Percentiles rank a stretch among this genome's conserved stretches.
Conservation (phyloP, 2,329 filamentous ascomycete species). For the Dendrostoma leiphaemia region DNA sequence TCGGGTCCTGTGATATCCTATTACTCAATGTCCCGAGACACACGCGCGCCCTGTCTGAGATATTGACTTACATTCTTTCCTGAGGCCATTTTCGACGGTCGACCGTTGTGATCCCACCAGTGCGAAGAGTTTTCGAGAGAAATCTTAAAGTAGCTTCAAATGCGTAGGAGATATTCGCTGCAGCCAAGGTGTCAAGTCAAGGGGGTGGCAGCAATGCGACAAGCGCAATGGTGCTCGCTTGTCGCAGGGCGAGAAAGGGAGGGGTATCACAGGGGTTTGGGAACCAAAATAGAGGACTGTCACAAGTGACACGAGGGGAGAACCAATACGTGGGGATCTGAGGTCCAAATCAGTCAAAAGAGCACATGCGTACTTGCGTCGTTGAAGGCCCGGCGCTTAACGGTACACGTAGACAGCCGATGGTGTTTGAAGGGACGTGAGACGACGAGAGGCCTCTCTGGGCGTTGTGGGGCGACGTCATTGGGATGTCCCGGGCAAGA, state of each 20-base stretch:
- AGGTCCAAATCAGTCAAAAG: neutral
- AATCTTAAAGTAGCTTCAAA: no score
- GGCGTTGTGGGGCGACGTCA: neutral
- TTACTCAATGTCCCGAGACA: neutral
- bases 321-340: neutral
- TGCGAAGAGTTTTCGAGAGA: no score
- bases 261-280: neutral
- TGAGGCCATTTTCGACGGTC: slow-evolving; percentile 44
- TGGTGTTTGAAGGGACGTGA: neutral
- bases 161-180: no score
- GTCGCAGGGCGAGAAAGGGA: neutral
- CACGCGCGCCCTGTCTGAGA: neutral
- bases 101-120: no score
- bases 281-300: neutral
- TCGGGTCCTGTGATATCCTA: slow-evolving; percentile 50
- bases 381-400: neutral
- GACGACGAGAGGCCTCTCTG: neutral
- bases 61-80: slow-evolving; percentile 39
- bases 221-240: no score
- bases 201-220: no score
- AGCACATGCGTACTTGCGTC: neutral
- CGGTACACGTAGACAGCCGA: neutral
- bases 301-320: neutral
- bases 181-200: neutral
- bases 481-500: neutral